Conservation (phyloP, 257 asterid genomes). For the Rubia yunnanensis region DNA sequence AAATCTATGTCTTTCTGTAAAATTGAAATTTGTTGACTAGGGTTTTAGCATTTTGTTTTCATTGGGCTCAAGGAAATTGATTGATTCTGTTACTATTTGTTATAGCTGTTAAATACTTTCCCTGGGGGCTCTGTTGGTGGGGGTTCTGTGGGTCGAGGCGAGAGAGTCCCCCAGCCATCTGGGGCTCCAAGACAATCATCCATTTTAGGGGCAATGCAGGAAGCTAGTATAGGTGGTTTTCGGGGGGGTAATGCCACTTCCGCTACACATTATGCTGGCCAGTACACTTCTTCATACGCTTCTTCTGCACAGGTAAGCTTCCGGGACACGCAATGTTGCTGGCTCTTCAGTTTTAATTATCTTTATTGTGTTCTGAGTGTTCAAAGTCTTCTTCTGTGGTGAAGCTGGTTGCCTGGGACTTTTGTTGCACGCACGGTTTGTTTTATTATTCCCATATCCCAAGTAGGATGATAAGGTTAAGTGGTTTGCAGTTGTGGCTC, state of each 20-base stretch:
- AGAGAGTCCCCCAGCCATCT: conserved; percentile 31
- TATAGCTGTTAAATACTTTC: conserved; percentile 48
- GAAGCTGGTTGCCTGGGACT: neutral
- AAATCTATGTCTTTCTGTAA: neutral
- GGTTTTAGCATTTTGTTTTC: neutral
- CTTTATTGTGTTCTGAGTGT: neutral
- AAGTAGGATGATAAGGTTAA: neutral
- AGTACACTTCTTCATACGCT: conserved; percentile 60
- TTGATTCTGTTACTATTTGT: neutral
- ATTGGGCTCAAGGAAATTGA: neutral
- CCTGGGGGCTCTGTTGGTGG: conserved; percentile 28
- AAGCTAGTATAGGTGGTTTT: conserved; percentile 46
- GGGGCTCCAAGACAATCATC: conserved; percentile 30
- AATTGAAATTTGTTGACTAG: neutral
- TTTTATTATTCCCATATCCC: neutral
- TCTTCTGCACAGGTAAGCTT: conserved; percentile 51
- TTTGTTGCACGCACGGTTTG: neutral
- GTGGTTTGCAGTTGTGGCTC: too few relatives aligned
- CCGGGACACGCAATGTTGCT: neutral
- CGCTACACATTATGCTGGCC: conserved; percentile 56
- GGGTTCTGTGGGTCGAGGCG: conserved; percentile 27
- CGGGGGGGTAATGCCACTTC: conserved; percentile 46
- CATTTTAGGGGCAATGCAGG: conserved; percentile 42
- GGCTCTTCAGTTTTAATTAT: neutral
- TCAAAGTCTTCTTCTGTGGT: neutral